Percentiles rank a stretch among this genome's conserved stretches.
Evolutionary conservation across 192 early-diverging fungal species (phyloP).

Genomic region (Rhizophagus clarus): DNA sequence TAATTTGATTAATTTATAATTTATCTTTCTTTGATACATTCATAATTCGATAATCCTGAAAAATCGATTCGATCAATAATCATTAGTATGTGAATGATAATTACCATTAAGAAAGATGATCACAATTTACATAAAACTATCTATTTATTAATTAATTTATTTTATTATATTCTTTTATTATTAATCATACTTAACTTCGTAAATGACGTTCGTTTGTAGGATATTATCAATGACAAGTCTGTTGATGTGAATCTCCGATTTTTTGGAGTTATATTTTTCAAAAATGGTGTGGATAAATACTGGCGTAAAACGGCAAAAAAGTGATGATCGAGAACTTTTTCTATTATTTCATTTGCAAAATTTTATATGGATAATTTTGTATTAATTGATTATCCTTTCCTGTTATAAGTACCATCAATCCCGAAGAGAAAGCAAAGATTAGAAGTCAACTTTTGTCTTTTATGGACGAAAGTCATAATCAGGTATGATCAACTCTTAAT

Average conservation of each 20-base stretch:
- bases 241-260: constrained; percentile 68
- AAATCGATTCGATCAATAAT: background rate
- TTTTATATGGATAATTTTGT: background rate
- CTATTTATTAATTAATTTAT: no score
- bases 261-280: constrained; percentile 78
- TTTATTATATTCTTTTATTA: no score
- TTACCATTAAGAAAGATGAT: no score
- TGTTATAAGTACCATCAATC: constrained; percentile 55
- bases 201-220: constrained; percentile 43
- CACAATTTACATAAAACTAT: no score
- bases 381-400: constrained; percentile 1
- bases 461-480: constrained; percentile 70
- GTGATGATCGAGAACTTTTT: constrained; percentile 37
- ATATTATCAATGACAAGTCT: constrained; percentile 72
- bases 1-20: background rate
- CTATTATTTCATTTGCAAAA: background rate
- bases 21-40: background rate
- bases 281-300: constrained; percentile 90
- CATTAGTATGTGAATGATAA: no score
- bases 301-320: constrained; percentile 80
- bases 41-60: background rate
- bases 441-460: constrained; percentile 62
- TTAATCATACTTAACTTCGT: no score
- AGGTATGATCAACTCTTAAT: constrained; percentile 40
- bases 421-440: constrained; percentile 74